Percentiles rank a stretch among this genome's conserved stretches.
Conservation (phyloP, 352 stramenopile genomes). For the Pythium monospermum region DNA sequence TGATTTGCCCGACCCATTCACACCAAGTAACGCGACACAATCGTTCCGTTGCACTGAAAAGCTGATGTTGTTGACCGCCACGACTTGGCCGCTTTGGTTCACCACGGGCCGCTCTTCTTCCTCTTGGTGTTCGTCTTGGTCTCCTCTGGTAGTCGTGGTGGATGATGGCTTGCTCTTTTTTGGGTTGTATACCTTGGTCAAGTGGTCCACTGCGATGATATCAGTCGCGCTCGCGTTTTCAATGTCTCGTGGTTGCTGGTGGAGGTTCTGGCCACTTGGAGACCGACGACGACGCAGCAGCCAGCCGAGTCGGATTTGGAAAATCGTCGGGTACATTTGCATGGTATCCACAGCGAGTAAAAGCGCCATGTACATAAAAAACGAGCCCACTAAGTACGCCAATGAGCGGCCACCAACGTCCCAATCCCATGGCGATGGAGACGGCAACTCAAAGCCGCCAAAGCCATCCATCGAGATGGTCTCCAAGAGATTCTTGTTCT, state of each 20-base stretch:
- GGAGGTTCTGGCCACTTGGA: no score
- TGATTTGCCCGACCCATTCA: slow-evolving; percentile 96
- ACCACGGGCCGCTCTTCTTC: slow-evolving; percentile 13
- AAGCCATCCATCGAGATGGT: neutral
- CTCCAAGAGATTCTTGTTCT: neutral
- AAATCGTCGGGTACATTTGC: slow-evolving; percentile 69
- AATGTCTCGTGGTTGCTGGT: no score
- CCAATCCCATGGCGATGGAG: slow-evolving; percentile 47
- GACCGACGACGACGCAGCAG: slow-evolving; percentile 20
- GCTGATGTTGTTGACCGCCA: slow-evolving; percentile 69
- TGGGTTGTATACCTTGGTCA: slow-evolving; percentile 68
- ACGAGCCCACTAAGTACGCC: slow-evolving; percentile 34
- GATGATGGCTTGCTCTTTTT: no score
- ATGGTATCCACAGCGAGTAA: slow-evolving; percentile 52
- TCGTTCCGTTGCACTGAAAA: slow-evolving; percentile 84
- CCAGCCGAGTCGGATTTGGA: slow-evolving; percentile 28
- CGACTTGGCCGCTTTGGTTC: slow-evolving; percentile 49
- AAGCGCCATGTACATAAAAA: slow-evolving; percentile 42
- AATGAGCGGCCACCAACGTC: slow-evolving; percentile 37
- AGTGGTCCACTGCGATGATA: slow-evolving; percentile 41
- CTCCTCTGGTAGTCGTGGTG: slow-evolving; percentile 8
- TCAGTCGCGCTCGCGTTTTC: slow-evolving; percentile 18
- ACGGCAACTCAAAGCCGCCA: slow-evolving; percentile 8
- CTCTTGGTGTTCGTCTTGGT: neutral
- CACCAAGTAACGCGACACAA: slow-evolving; percentile 90